Evolutionary conservation across 2,329 filamentous ascomycete species (phyloP).

Genomic region (Hymenotorrendiella dingleyae): DNA sequence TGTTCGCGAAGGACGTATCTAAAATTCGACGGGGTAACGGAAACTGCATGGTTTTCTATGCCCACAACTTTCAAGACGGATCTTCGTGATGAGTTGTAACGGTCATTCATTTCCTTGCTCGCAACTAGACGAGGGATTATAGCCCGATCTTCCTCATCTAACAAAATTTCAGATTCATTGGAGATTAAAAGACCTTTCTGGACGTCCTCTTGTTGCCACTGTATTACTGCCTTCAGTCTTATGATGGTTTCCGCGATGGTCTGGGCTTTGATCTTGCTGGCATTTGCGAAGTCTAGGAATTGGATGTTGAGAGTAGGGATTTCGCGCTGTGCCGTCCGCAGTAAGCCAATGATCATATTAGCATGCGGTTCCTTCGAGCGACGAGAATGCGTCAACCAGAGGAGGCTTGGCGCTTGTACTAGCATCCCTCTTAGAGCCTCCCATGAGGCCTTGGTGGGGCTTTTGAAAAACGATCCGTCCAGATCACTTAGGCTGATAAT

Average conservation of each 20-base stretch:
- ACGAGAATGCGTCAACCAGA: constrained; percentile 10
- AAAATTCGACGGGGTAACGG: background rate
- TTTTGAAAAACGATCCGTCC: constrained; percentile 25
- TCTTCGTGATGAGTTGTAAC: constrained; percentile 8
- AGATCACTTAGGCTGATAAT: constrained; percentile 21
- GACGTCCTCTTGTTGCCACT: background rate
- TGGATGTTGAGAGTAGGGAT: constrained; percentile 4
- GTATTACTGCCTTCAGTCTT: background rate
- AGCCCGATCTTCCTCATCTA: constrained; percentile 1
- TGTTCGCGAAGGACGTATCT: background rate
- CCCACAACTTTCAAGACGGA: background rate
- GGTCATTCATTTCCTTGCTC: constrained; percentile 1
- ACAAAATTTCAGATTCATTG: constrained; percentile 8
- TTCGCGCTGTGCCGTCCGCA: constrained; percentile 4
- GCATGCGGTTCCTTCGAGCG: constrained; percentile 6
- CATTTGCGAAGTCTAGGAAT: constrained; percentile 8
- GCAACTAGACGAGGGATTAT: constrained; percentile 9
- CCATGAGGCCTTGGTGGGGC: constrained; percentile 15
- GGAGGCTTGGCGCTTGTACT: background rate
- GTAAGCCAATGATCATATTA: constrained; percentile 13
- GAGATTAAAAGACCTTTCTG: constrained; percentile 2
- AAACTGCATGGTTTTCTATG: background rate
- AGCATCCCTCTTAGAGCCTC: constrained; percentile 17
- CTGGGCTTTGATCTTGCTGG: background rate
- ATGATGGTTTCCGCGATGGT: constrained; percentile 8